These are phyloP conservation scores for Trichoderma endophyticum DNA, from an alignment of 2,329 filamentous ascomycete species.

Conservation along the genomic window DNA sequence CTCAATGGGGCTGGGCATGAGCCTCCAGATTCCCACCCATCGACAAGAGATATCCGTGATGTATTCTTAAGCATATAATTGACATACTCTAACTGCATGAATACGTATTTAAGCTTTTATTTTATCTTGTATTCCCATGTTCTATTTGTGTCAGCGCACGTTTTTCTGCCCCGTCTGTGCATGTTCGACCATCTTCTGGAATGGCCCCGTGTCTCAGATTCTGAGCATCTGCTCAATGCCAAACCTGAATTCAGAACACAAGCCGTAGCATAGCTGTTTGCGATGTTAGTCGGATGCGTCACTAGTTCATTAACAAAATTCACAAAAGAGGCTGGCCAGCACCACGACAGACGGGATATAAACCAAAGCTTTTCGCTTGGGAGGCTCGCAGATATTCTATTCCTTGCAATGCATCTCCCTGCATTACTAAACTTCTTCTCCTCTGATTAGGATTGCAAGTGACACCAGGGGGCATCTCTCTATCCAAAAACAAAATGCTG, in stretches of 20 bases:
- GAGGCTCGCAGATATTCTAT: not conserved
- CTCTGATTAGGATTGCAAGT: not conserved
- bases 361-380: not conserved
- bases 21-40: not conserved
- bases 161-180: not conserved
- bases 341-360: not conserved
- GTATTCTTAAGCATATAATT: not conserved
- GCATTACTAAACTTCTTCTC: not conserved
- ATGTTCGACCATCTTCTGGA: not conserved
- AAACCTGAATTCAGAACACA: not conserved
- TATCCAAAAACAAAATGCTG: too few species aligned
- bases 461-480: not conserved
- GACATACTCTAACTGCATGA: not conserved
- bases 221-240: not conserved
- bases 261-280: not conserved
- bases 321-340: not conserved
- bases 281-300: not conserved
- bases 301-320: not conserved
- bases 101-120: not conserved
- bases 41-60: not conserved
- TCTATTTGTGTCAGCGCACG: not conserved
- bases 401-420: not conserved
- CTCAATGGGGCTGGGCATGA: not conserved
- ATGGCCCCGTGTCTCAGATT: constrained; percentile 9
- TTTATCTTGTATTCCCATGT: not conserved